Base-by-base conservation (phyloP, 1,284 basidiomycete species). In the Tylopilus sp. region DNA sequence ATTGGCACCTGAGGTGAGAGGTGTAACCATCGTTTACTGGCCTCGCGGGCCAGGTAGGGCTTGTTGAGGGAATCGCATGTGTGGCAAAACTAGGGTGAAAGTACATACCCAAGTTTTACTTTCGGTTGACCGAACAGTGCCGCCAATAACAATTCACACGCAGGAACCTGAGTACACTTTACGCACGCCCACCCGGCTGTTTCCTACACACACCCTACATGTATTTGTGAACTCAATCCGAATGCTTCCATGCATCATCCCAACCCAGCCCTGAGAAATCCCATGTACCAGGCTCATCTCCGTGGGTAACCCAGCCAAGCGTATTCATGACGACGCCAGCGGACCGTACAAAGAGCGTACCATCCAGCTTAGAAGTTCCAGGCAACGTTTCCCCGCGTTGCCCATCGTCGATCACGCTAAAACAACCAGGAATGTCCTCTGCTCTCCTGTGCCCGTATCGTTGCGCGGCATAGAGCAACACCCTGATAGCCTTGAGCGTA, bases 261-360 rank as follows among this genome's bases (percentile, higher is more conserved):
- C 82, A 87, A 0, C 85, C 85, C 21, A 86, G 63, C 16, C 74
- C 81, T 56, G 78, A 81, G 37, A 73, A 55, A 63, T 85, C 84
- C 84, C 84, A 87, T 1, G 64, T 51, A 3, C 71, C 71, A 41
- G 72, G 73, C 37, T 68, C 54, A 58, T 79, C 74, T 0, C 79
- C 79, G 66, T 78, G 72, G 18, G 73, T 69, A 1, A 78, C 74
- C 84, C 84, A 87, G 0, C 84, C 84, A 49, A 82, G 67, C 13
- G 69, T 72, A 33, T 81, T 69, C 76, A 84, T 77, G 57, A 84
- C 58, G 30, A 81, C 69, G 2, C 83, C 83, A 1, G 84, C 84
- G 25, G 79, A 76, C 26, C 84, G 69, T 1, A 82, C 71, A 56
- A 86, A 89, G 10, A 86, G 53, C 3, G 77, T 78, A 2, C 84